Evolutionary conservation across 306 rosid species (phyloP).

Genomic region (Vachellia collinsii): DNA sequence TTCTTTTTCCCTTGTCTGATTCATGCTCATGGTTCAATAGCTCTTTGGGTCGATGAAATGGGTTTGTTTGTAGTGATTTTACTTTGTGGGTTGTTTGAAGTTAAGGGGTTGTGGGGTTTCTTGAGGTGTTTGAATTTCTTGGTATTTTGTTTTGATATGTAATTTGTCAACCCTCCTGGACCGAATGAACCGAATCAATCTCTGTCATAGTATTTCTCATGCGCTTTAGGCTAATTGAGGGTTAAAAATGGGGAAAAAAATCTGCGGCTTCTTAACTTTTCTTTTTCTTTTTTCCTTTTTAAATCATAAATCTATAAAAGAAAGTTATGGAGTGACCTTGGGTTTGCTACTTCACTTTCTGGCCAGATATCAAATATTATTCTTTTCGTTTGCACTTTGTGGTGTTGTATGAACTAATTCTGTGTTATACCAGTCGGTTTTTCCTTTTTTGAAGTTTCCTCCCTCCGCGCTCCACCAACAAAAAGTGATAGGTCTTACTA

Average conservation of each 20-base stretch:
- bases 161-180: neutral
- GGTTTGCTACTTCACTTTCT: neutral
- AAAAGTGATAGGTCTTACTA: neutral
- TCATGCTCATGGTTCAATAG: neutral
- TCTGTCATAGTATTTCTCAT: neutral
- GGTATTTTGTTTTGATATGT: neutral
- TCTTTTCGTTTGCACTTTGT: neutral
- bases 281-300: neutral
- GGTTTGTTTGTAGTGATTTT: constrained; percentile 12
- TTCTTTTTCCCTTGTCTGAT: neutral
- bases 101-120: too few relatives aligned
- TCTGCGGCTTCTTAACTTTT: neutral
- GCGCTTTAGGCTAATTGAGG: neutral
- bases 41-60: neutral
- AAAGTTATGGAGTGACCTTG: neutral
- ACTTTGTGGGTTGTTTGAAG: too few relatives aligned
- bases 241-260: too few relatives aligned
- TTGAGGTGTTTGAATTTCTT: constrained; percentile 5
- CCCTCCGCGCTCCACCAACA: neutral
- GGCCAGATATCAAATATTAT: neutral
- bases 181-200: neutral
- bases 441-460: neutral
- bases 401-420: neutral
- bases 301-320: neutral
- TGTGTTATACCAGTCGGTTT: neutral